Evolutionary conservation across 2,329 filamentous ascomycete species (phyloP).

Genomic region (Leptodontidium sp.): DNA sequence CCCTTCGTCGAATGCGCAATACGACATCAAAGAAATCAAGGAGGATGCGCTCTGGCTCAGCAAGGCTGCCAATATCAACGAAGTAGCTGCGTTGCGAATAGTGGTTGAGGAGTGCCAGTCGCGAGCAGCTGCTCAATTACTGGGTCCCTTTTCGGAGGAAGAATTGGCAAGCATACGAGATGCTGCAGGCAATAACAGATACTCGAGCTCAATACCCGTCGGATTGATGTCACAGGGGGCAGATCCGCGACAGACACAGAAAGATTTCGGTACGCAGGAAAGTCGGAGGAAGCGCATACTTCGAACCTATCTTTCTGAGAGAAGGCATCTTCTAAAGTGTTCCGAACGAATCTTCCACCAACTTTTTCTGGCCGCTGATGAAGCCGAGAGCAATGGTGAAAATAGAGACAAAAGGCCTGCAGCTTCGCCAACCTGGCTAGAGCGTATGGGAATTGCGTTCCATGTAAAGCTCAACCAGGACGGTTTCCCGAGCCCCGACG

Average conservation of each 20-base stretch:
- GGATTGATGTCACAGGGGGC: constrained; percentile 45
- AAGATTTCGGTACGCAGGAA: constrained; percentile 69
- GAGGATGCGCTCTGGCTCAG: constrained; percentile 88
- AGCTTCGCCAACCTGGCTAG: background rate
- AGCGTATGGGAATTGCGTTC: background rate
- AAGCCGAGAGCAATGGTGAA: constrained; percentile 16
- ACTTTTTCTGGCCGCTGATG: constrained; percentile 43
- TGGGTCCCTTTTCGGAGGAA: constrained; percentile 76
- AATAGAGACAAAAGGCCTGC: constrained; percentile 16
- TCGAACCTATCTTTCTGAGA: constrained; percentile 75
- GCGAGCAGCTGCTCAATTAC: constrained; percentile 75
- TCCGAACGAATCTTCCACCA: constrained; percentile 56
- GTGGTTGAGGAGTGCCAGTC: constrained; percentile 85
- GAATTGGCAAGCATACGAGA: constrained; percentile 80
- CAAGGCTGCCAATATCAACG: constrained; percentile 77
- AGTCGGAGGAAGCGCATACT: constrained; percentile 73
- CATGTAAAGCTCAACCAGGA: background rate
- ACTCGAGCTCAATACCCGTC: constrained; percentile 63
- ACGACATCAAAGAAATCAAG: constrained; percentile 82
- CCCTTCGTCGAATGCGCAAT: constrained; percentile 69
- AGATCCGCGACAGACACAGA: constrained; percentile 54
- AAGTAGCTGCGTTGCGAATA: constrained; percentile 82
- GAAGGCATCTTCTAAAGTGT: constrained; percentile 71
- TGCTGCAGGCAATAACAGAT: constrained; percentile 71
- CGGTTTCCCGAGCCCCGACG: background rate